Evolutionary conservation across 1,139 yeast genomes (phyloP).

Genomic region (Candida sanyaensis): DNA sequence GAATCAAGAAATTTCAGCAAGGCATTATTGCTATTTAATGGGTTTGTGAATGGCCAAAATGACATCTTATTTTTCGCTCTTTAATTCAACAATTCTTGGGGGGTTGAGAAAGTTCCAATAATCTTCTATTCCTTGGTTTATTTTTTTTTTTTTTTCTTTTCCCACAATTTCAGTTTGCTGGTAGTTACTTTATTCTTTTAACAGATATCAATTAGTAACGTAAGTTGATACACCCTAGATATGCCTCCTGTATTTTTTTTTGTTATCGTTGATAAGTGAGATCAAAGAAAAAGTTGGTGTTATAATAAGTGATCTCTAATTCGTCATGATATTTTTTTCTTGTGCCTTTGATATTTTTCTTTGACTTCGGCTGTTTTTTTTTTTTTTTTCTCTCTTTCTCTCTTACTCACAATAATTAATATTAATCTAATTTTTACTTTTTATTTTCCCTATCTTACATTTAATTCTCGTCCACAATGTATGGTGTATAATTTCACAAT

Average conservation of each 20-base stretch:
- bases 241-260: neutral
- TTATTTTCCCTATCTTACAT: no score
- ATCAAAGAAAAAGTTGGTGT: neutral
- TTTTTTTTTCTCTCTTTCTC: neutral
- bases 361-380: neutral
- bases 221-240: neutral
- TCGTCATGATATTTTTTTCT: neutral
- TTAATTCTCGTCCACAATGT: no score
- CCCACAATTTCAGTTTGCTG: neutral
- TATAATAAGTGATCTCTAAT: neutral
- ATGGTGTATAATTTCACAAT: no score
- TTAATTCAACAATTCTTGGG: neutral
- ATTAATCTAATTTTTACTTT: no score
- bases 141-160: neutral
- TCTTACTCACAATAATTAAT: neutral
- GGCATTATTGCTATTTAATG: slow-evolving; percentile 40
- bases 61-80: slow-evolving; percentile 31
- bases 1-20: slow-evolving; percentile 47
- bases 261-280: slow-evolving; percentile 5
- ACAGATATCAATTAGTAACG: neutral
- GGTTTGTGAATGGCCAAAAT: slow-evolving; percentile 50
- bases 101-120: neutral
- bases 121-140: neutral
- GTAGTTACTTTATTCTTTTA: neutral
- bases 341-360: neutral